phyloP scores from a whole-genome alignment of 805 yeast species.

The Pichia rugopelliculosa region DNA sequence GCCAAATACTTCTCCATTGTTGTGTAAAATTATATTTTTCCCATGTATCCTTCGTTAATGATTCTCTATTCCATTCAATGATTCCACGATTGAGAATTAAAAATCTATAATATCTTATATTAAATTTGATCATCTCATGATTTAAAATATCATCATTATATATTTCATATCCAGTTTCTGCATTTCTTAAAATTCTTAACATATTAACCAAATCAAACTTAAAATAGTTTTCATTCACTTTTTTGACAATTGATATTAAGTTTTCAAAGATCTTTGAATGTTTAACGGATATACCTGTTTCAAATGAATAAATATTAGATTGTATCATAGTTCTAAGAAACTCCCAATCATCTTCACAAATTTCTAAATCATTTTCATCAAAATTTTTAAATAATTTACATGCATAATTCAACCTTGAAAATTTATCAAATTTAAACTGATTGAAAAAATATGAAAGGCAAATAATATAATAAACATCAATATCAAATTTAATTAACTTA shows the following conservation, averaged over 20 bases:
- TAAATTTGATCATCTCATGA: background rate
- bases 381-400: background rate
- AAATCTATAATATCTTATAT: constrained; percentile 2
- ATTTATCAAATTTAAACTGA: background rate
- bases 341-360: background rate
- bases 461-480: constrained; percentile 3
- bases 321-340: background rate
- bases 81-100: constrained; percentile 1
- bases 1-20: constrained; percentile 10
- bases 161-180: constrained; percentile 7
- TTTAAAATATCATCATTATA: background rate
- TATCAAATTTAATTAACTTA: background rate
- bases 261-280: background rate
- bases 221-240: background rate
- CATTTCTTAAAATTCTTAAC: constrained; percentile 4
- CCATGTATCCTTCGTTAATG: constrained; percentile 2
- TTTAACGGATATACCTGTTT: background rate
- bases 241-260: background rate
- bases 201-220: constrained; percentile 1
- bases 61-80: constrained; percentile 4
- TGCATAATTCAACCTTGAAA: background rate
- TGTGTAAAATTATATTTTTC: background rate
- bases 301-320: background rate
- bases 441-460: constrained; percentile 2
- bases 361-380: background rate